Conservation (phyloP, 1,284 basidiomycete genomes). For the Boletus sp. region DNA sequence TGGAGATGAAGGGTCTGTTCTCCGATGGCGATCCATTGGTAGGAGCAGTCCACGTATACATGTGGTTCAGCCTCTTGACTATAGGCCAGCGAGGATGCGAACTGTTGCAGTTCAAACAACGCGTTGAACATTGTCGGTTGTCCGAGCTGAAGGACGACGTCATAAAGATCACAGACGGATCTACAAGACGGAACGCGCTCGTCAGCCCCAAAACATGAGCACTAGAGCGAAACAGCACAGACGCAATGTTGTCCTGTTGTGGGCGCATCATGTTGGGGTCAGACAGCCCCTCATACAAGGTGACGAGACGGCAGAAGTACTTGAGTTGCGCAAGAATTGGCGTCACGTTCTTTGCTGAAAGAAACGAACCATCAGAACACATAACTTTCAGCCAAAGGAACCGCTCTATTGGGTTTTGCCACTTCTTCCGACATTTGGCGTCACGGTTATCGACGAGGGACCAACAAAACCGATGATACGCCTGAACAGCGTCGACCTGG, state of each 20-base stretch:
- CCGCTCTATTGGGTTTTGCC: slow-evolving; percentile 7
- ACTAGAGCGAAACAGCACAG: not conserved
- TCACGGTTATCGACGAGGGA: not conserved
- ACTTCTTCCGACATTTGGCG: not conserved
- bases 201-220: not conserved
- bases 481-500: not conserved
- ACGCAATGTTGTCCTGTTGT: not conserved
- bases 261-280: not conserved
- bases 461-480: slow-evolving; percentile 8
- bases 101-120: slow-evolving; percentile 7
- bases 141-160: not conserved
- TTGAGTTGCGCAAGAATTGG: slow-evolving; percentile 6
- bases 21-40: slow-evolving; percentile 4
- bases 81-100: not conserved
- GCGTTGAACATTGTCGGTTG: not conserved
- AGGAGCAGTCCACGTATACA: slow-evolving; percentile 1
- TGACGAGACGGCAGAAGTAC: not conserved
- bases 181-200: not conserved
- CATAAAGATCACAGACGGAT: not conserved
- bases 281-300: slow-evolving; percentile 1
- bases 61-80: not conserved
- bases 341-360: not conserved
- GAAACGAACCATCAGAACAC: not conserved
- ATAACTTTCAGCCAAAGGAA: slow-evolving; percentile 10
- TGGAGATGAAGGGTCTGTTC: not conserved